phyloP scores from a whole-genome alignment of 2,329 filamentous ascomycete genomes.

The Trichoderma atrobrunneum region DNA sequence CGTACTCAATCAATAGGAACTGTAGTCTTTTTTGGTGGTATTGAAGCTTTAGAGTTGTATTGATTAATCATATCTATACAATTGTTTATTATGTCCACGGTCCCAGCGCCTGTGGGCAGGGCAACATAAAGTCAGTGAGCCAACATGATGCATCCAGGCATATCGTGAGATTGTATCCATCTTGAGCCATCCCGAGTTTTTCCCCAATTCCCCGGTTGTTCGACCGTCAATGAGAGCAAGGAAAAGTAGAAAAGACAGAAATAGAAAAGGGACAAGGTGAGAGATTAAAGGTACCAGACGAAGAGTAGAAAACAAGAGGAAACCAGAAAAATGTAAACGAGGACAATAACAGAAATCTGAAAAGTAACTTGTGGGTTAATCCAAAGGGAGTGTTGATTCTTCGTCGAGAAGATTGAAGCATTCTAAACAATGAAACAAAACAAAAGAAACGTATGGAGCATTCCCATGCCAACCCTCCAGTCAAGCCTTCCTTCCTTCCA shows the following conservation, averaged over 20 bases:
- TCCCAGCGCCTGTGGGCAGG: background rate
- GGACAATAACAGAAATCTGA: slow-evolving; percentile 17
- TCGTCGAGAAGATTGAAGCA: slow-evolving; percentile 35
- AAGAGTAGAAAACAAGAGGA: slow-evolving; percentile 9
- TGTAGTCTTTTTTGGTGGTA: background rate
- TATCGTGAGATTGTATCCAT: slow-evolving; percentile 10
- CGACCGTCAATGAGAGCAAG: background rate
- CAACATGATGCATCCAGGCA: background rate
- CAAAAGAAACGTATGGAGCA: slow-evolving; percentile 11
- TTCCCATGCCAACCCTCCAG: background rate
- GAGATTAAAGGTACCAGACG: background rate
- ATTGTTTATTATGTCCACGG: background rate
- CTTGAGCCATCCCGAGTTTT: background rate
- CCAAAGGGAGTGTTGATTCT: slow-evolving; percentile 21
- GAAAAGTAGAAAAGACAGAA: background rate
- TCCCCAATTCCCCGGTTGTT: background rate
- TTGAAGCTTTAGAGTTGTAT: background rate
- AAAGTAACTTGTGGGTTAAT: slow-evolving; percentile 19
- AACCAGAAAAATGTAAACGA: background rate
- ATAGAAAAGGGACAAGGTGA: background rate
- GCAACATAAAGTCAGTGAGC: background rate
- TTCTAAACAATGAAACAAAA: slow-evolving; percentile 27
- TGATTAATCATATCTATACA: background rate
- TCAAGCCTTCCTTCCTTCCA: background rate
- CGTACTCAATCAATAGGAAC: background rate